These are phyloP conservation scores for Conoideocrella luteorostrata DNA, from an alignment of 2,329 filamentous ascomycete species.

Conservation along the genomic window DNA sequence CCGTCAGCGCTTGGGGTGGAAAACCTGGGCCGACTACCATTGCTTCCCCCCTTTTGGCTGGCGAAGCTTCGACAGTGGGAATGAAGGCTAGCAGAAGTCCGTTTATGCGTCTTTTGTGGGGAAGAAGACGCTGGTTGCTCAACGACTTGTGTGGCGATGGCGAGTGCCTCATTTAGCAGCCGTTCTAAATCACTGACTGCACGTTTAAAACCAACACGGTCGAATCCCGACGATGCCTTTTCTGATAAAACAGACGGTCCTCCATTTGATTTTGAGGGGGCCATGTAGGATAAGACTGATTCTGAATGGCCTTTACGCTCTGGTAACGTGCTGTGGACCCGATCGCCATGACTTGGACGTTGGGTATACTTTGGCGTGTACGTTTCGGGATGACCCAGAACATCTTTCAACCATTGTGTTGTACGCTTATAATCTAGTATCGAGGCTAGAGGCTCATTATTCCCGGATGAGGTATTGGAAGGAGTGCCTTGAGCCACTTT, in stretches of 20 bases:
- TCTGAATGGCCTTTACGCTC: slow-evolving; percentile 18
- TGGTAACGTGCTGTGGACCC: slow-evolving; percentile 7
- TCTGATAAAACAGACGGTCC: slow-evolving; percentile 14
- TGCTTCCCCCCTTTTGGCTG: not conserved
- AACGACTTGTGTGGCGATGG: slow-evolving; percentile 34
- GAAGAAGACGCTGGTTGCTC: slow-evolving; percentile 22
- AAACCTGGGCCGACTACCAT: slow-evolving; percentile 1
- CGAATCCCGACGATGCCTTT: slow-evolving; percentile 17
- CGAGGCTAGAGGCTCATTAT: slow-evolving; percentile 20
- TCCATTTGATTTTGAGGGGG: slow-evolving; percentile 12
- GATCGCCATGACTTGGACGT: slow-evolving; percentile 14
- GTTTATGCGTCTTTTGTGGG: slow-evolving; percentile 10
- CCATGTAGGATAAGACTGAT: slow-evolving; percentile 12
- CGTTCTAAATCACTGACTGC: slow-evolving; percentile 38
- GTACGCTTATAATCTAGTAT: slow-evolving; percentile 27
- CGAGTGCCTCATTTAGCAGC: slow-evolving; percentile 39
- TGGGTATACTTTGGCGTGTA: slow-evolving; percentile 22
- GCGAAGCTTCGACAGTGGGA: slow-evolving; percentile 7
- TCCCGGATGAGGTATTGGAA: slow-evolving; percentile 10
- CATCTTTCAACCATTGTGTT: slow-evolving; percentile 25
- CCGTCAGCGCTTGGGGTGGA: slow-evolving; percentile 9
- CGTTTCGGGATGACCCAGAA: slow-evolving; percentile 21
- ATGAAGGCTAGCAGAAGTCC: slow-evolving; percentile 10
- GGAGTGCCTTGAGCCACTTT: not conserved
- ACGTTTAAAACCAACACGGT: slow-evolving; percentile 25